Evolutionary conservation across 148 eudicot genomes (phyloP), one percentile per base, ranked within the genome.

Genomic region (Nepenthes mirabilis): DNA sequence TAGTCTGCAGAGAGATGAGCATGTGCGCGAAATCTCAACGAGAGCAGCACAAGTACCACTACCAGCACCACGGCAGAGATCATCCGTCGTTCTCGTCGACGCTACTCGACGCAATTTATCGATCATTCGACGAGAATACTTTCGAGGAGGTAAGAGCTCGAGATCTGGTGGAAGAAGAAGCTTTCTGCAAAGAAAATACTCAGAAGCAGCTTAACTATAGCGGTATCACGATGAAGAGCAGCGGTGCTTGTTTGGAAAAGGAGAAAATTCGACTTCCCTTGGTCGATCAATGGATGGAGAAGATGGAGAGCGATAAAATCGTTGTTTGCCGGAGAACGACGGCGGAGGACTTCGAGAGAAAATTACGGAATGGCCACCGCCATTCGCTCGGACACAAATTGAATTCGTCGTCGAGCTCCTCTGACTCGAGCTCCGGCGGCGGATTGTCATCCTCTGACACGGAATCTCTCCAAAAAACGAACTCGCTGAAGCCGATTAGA

Each of bases 21-120:
- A 48, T 45, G 14, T 52, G 34, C 33, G 53, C 33, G 34, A 35
- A 23, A 23, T 23, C 23, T 23, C 23, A 23, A 23, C 23, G 23
- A 23, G 23, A 23, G 23, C 23, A 0, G 47, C 52, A 60, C 64
- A 57, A 55, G 52, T 56, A 61, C 48, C 45, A 47, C 3, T 34
- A 51, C 63, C 57, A 61, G 32, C 59, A 55, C 14, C 57, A 68
- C 53, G 50, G 57, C 32, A 34, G 37, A 33, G 62, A 63, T 11
- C 55, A 68, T 34, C 84, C 90, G 0, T 91, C 98, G 0, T 91
- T 91, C 67, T 88, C 96, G 0, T 85, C 98, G 0, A 64, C 88
- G 2, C 85, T 91, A 37, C 82, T 91, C 14, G 98, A 91, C 43
- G 67, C 81, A n/a, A 88, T 88, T 69, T 88, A 91, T 58, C 86